Evolutionary conservation across 2,329 filamentous ascomycete species (phyloP), one percentile per base, ranked within the genome.

Genomic region (Trichophyton equinum): DNA sequence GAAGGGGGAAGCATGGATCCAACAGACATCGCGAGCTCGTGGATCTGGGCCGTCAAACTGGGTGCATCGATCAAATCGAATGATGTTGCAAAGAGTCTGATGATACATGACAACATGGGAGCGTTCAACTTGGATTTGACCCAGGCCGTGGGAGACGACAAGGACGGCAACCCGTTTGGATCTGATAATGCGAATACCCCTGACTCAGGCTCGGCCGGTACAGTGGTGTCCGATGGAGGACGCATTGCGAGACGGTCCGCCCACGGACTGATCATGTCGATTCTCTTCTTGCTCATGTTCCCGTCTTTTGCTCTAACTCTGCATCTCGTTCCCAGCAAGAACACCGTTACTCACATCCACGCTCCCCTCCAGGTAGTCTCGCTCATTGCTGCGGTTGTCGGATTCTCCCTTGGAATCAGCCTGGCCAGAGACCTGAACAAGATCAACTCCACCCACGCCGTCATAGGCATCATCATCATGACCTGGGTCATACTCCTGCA

Each of bases 401-500:
- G 76, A 0, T 74, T 81, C 53, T 80, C 77, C 1, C 66, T 83
- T 0, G 82, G 82, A 3, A 69, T 83, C 47, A 76, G 76, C 30
- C 68, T 83, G 13, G 79, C 77, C 1, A 71, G 67, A 0, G 68
- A 75, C 13, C 64, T 76, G 22, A 64, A 66, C 11, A 60, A 76
- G 61, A 61, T 79, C 8, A 62, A 71, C 55, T 67, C 71, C 49
- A 71, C 77, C 51, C 81, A 84, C 63, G 73, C 78, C 1, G 75
- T 82, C 64, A 80, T 84, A 58, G 81, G 81, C n/a, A 75, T 81
- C 5, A 67, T 82, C 11, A 73, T 81, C 2, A 71, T 83, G 42
- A 70, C 71, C 0, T 64, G 73, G 4, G 68, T 87, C 1, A 75
- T 87, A 2, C 73, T 84, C 9, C 79, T 85, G 64, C 79, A 82